A percentile compares a stretch with the other conserved stretches of the same genome.
Evolutionary conservation across 106 monocot genomes (phyloP).

Genomic region (Allium sativum): DNA sequence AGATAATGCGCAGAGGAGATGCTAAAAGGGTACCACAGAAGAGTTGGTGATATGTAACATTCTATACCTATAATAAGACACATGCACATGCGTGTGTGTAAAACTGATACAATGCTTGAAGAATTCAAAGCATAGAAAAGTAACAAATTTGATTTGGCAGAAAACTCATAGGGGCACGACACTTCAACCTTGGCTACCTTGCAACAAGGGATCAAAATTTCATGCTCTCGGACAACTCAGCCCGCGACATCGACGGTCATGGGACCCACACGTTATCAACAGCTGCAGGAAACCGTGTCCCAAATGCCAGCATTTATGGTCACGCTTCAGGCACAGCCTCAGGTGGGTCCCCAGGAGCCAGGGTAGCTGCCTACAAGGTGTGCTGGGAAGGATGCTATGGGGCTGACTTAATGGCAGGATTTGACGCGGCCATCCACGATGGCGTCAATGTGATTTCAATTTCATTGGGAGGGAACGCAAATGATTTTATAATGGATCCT

Average conservation of each 20-base stretch:
- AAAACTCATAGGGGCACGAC: conserved; percentile 3
- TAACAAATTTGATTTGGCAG: background rate
- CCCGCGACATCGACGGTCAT: conserved; percentile 15
- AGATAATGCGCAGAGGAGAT: too few species aligned
- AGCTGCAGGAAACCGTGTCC: conserved; percentile 10
- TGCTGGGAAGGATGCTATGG: conserved; percentile 42
- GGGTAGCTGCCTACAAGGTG: conserved; percentile 30
- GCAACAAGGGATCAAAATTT: too few species aligned
- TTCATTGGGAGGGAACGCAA: conserved; percentile 14
- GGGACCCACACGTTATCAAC: conserved; percentile 30
- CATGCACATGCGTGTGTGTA: too few species aligned
- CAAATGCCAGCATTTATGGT: conserved; percentile 10
- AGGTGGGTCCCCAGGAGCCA: conserved; percentile 16
- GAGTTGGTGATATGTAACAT: too few species aligned
- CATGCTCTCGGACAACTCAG: background rate
- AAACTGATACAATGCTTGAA: too few species aligned
- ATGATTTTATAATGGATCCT: conserved; percentile 23
- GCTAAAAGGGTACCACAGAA: too few species aligned
- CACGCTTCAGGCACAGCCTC: conserved; percentile 15
- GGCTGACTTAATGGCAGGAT: conserved; percentile 27
- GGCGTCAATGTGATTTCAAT: conserved; percentile 44
- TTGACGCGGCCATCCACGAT: conserved; percentile 41
- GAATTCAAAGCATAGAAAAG: too few species aligned
- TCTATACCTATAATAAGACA: too few species aligned
- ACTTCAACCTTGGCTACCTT: background rate